These are phyloP conservation scores for Bolboschoenoplectus hybrid DNA, from an alignment of 202 grass and related monocot genomes.

Conservation along the genomic window DNA sequence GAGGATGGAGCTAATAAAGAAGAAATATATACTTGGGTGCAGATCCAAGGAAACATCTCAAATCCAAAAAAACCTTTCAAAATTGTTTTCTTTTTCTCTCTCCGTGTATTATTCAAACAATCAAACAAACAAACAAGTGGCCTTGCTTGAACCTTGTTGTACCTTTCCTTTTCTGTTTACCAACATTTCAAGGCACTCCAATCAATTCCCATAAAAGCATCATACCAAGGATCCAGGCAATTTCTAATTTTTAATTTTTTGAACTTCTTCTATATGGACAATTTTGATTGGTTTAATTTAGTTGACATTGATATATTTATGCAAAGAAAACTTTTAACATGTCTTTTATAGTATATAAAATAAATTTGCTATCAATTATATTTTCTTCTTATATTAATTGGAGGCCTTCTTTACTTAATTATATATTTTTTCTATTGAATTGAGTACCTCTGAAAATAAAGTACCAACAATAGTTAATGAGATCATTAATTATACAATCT, in stretches of 20 bases:
- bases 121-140: not conserved
- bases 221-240: not conserved
- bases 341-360: not conserved
- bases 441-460: not conserved
- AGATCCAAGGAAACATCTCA: constrained; percentile 22
- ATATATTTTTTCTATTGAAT: not conserved
- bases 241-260: not conserved
- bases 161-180: constrained; percentile 28
- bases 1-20: not conserved
- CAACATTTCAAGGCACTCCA: constrained; percentile 39
- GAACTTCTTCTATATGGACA: not conserved
- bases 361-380: not conserved
- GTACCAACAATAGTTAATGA: constrained; percentile 8
- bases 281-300: not conserved
- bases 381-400: not conserved
- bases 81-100: not conserved
- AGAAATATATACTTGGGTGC: constrained; percentile 32
- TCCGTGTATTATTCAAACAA: not conserved
- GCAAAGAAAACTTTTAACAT: not conserved
- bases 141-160: constrained; percentile 26
- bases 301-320: not conserved
- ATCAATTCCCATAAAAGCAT: constrained; percentile 20
- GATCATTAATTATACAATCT: constrained; percentile 1
- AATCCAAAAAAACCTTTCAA: constrained; percentile 34
- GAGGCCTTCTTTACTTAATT: not conserved